Evolutionary conservation across 2,329 filamentous ascomycete species (phyloP).

Genomic region (Periconia sp.): DNA sequence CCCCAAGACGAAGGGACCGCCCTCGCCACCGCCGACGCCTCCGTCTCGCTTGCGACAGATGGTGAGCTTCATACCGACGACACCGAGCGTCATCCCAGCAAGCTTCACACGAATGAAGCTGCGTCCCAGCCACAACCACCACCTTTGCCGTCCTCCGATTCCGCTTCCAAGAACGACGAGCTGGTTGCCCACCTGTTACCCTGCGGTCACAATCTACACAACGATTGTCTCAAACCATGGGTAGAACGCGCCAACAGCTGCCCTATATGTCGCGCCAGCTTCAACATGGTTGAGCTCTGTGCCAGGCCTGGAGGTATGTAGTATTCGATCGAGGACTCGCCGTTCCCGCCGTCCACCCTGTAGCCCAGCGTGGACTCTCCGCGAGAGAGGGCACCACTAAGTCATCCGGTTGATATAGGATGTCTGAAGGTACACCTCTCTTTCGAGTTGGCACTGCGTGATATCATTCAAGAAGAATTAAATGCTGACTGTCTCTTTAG

Average conservation of each 20-base stretch:
- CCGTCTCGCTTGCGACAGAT: slow-evolving; percentile 24
- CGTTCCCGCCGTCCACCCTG: not conserved
- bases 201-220: slow-evolving; percentile 90
- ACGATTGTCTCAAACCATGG: slow-evolving; percentile 92
- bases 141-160: slow-evolving; percentile 5
- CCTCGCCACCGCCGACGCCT: slow-evolving; percentile 25
- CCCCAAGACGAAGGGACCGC: slow-evolving; percentile 52
- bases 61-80: slow-evolving; percentile 20
- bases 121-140: not conserved
- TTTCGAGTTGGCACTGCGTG: slow-evolving; percentile 2
- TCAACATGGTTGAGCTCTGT: slow-evolving; percentile 87
- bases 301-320: slow-evolving; percentile 73
- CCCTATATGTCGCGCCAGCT: slow-evolving; percentile 89
- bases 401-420: slow-evolving; percentile 10
- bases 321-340: not conserved
- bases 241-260: slow-evolving; percentile 96
- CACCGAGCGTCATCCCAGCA: slow-evolving; percentile 19
- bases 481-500: slow-evolving; percentile 39
- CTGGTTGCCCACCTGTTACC: slow-evolving; percentile 65
- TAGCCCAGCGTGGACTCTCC: slow-evolving; percentile 13
- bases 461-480: not conserved
- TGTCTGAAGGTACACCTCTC: slow-evolving; percentile 12
- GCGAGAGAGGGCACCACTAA: slow-evolving; percentile 6
- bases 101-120: slow-evolving; percentile 10
- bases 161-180: slow-evolving; percentile 46